phyloP scores from a whole-genome alignment of 345 rosid species.

The Conringia planisiliqua region DNA sequence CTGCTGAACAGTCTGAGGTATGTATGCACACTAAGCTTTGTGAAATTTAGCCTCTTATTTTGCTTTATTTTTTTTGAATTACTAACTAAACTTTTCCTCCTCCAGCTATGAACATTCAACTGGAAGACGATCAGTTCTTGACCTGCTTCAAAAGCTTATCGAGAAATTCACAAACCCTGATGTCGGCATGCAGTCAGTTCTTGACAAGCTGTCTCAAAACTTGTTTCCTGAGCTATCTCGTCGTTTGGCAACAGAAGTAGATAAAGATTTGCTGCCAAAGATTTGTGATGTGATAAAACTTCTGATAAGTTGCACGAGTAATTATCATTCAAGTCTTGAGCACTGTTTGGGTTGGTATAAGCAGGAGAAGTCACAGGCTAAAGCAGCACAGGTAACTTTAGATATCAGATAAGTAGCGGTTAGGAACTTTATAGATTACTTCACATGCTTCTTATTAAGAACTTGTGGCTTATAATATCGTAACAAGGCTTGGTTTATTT shows the following conservation, averaged over 20 bases:
- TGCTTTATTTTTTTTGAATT: background rate
- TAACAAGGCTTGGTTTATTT: background rate
- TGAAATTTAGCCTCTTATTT: background rate
- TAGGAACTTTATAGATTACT: background rate
- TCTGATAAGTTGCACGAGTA: slow-evolving; percentile 45
- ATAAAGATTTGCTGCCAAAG: slow-evolving; percentile 50
- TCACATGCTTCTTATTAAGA: background rate
- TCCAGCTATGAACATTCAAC: slow-evolving; percentile 62
- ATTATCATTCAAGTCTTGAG: slow-evolving; percentile 40
- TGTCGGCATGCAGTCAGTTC: slow-evolving; percentile 24
- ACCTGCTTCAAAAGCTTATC: slow-evolving; percentile 59
- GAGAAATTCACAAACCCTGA: slow-evolving; percentile 39
- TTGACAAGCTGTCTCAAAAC: slow-evolving; percentile 51
- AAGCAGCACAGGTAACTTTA: slow-evolving; percentile 73
- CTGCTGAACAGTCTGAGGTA: slow-evolving; percentile 58
- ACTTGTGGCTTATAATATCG: slow-evolving; percentile 1
- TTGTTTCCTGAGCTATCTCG: slow-evolving; percentile 52
- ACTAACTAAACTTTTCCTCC: slow-evolving; percentile 9
- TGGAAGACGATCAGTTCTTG: slow-evolving; percentile 83
- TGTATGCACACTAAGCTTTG: slow-evolving; percentile 13
- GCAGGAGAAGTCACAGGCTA: slow-evolving; percentile 45
- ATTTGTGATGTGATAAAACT: slow-evolving; percentile 49
- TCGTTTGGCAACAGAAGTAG: slow-evolving; percentile 58
- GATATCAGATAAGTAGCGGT: background rate
- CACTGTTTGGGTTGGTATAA: slow-evolving; percentile 58